Evolutionary conservation across 2,329 filamentous ascomycete genomes (phyloP), one percentile per base, ranked within the genome.

Genomic region (Diaporthe longicolla): DNA sequence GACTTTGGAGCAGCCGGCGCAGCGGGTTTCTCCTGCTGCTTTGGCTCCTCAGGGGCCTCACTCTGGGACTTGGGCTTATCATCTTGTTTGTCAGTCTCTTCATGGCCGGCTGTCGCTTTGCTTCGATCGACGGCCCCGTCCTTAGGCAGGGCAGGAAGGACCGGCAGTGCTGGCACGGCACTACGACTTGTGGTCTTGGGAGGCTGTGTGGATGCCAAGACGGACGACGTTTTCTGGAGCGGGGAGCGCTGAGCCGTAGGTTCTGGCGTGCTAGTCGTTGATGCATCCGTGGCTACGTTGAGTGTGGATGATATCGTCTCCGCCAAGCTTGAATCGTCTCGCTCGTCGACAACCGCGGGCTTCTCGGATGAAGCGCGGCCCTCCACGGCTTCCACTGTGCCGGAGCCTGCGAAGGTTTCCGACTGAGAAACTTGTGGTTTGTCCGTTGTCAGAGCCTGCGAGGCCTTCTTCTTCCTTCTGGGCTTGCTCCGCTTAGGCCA

Each of bases 91-190:
- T 79, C 78, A 13, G 74, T 50, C 19, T 74, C 19, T 29, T 76
- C 57, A 52, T 76, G 76, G 54, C 79, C 79, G 13, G 75, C 75
- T 32, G 76, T 76, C 17, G 76, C 54, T 21, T 76, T 61, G 58
- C 65, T 75, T 69, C 78, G 57, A 6, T 82, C 82, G 63, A 82
- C 84, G 6, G 81, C 76, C 48, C 76, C 78, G 17, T 79, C 70
- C 78, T 86, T 88, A 9, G 87, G 86, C 11, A 88, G 77, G 45
- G 81, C 84, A 10, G 88, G 88, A 29, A 89, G 74, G n/a, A 87
- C 82, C 4, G 87, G 87, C 55, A 86, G 76, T 1, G 85, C 85
- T 15, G 85, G 84, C 7, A 83, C 78, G 26, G 82, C 81, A 19
- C 83, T 75, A 11, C 84, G 85, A 52, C 76, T 78, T 52, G 77